Base-by-base conservation (phyloP, 176 grass and related monocot species). In the Tillandsia fasciculata region DNA sequence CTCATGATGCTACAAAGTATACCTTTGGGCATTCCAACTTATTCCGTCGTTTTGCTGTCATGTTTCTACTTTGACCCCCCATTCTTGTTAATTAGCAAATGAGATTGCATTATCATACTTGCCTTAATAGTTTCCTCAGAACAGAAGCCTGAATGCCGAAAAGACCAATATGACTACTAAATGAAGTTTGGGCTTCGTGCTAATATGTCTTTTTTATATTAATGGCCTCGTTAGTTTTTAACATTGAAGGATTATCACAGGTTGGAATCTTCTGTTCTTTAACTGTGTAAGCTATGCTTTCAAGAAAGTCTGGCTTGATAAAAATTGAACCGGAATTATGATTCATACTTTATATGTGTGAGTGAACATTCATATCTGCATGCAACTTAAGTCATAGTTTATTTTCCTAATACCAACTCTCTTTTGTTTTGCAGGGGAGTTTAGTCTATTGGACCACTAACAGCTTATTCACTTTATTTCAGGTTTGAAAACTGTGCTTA, bases 361-460 rank as follows among this genome's bases (percentile, higher is more conserved):
- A 42, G 33, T 3, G 33, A 42, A 42, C 14, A 50, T 63, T 73
- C 53, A 82, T 17, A 71, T 76, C 8, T 10, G 49, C 42, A 9
- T 77, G 63, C 66, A 71, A 50, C 24, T 63, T 12, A 27, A 28
- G 70, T 17, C 22, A 50, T 64, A 1, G 65, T 73, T 81, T 65
- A 29, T 53, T 59, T 23, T 49, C 48, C 49, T 78, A 77, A 76
- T 57, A 68, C 70, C 59, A 65, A 65, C 14, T 68, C 51, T 68
- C 11, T 70, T 20, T 65, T 66, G 57, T 58, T 66, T 67, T 80
- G 75, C 88, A 96, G 93, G 92, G 93, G 15, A 79, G 67, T 81
- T 76, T 90, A 66, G 79, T 96, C 18, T 96, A 96, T 74, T 96
- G 93, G 93, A 74, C 75, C 63, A 96, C 88, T 81, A 96, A 92